A percentile compares a stretch with the other conserved stretches of the same genome.
These are phyloP conservation scores for Myochromella boudieri DNA, from an alignment of 768 basidiomycete genomes.

Conservation along the genomic window DNA sequence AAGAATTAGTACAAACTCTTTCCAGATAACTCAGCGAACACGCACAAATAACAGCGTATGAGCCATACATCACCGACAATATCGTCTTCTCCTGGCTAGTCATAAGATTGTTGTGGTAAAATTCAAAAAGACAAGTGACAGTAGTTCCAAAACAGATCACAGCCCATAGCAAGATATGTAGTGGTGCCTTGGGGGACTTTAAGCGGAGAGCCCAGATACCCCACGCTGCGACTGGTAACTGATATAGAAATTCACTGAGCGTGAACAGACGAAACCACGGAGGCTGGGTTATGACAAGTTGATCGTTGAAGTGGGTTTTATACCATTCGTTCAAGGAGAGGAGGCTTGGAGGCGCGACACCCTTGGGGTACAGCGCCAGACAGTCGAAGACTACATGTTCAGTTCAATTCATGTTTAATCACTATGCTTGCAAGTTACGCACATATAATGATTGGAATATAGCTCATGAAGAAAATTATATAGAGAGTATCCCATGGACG, in stretches of 20 bases:
- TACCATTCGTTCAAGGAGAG: constrained; percentile 20
- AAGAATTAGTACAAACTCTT: background rate
- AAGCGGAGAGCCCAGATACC: constrained; percentile 19
- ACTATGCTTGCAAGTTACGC: no score
- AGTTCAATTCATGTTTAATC: no score
- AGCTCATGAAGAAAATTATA: constrained; percentile 18
- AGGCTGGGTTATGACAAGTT: constrained; percentile 20
- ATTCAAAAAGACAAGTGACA: constrained; percentile 20
- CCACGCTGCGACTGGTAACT: constrained; percentile 22
- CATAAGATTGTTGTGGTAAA: constrained; percentile 22
- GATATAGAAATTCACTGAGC: constrained; percentile 19
- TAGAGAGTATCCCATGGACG: constrained; percentile 17
- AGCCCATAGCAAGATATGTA: constrained; percentile 20
- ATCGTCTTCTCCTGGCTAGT: constrained; percentile 15
- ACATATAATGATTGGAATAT: constrained; percentile 18
- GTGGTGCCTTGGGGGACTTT: constrained; percentile 19
- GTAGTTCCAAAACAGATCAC: constrained; percentile 19
- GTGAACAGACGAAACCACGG: constrained; percentile 23
- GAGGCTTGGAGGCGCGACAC: constrained; percentile 15
- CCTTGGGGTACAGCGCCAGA: constrained; percentile 18
- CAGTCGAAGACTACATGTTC: constrained; percentile 20
- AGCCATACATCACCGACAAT: constrained; percentile 18
- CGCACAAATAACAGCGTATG: constrained; percentile 19
- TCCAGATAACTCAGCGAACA: background rate
- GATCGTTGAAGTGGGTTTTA: constrained; percentile 19